Conservation (phyloP, 495 filamentous ascomycete species). For the Podospora pseudocomata region DNA sequence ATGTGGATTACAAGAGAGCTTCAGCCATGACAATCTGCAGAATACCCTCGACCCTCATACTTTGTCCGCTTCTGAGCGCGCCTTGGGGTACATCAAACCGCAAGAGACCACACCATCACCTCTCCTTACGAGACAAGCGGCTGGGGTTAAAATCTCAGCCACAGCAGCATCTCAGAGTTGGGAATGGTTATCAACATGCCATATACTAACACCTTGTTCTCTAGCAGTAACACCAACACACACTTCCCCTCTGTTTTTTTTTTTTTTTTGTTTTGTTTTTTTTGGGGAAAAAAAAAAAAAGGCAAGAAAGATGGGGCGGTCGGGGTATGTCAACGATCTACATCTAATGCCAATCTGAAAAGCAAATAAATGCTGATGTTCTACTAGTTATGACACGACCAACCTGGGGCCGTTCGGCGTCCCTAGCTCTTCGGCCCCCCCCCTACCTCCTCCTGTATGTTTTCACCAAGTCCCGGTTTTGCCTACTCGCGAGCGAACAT, state of each 20-base stretch:
- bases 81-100: too few species aligned
- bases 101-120: too few species aligned
- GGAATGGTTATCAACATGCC: neutral
- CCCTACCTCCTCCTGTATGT: too few species aligned
- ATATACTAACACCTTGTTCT: neutral
- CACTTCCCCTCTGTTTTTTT: neutral
- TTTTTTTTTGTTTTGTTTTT: neutral
- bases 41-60: too few species aligned
- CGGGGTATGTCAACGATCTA: neutral
- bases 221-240: neutral
- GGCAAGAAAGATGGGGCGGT: neutral
- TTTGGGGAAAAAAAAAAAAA: neutral
- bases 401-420: neutral
- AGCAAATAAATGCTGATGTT: too few species aligned
- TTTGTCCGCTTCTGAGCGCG: too few species aligned
- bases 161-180: neutral
- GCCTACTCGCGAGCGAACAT: too few species aligned
- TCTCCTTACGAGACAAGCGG: too few species aligned
- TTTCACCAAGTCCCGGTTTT: too few species aligned
- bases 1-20: slow-evolving; percentile 50
- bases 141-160: neutral
- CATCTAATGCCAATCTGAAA: too few species aligned
- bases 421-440: too few species aligned
- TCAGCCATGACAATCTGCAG: too few species aligned
- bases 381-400: neutral